Evolutionary conservation across 441 rosid genomes (phyloP).

Genomic region (Erysimum cheiri): DNA sequence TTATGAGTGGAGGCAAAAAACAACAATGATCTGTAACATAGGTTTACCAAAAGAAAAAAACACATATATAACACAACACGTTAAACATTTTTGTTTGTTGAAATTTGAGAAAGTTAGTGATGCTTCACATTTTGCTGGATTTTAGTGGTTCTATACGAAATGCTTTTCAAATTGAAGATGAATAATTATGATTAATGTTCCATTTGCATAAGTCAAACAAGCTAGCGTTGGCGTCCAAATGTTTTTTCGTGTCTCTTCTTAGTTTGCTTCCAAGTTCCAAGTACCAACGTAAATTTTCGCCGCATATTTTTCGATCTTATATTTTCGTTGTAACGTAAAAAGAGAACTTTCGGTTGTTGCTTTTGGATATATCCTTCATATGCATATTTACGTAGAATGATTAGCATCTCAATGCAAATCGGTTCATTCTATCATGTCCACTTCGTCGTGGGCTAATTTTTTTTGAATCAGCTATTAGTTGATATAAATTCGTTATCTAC

Average conservation of each 20-base stretch:
- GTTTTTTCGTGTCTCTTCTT: background rate
- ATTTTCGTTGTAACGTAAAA: slow-evolving; percentile 20
- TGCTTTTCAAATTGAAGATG: slow-evolving; percentile 2
- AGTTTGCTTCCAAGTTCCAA: background rate
- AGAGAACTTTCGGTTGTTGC: slow-evolving; percentile 2
- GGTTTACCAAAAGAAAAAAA: background rate
- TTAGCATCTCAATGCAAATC: background rate
- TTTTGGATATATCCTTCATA: slow-evolving; percentile 3
- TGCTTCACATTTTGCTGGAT: slow-evolving; percentile 25
- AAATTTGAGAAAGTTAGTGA: background rate
- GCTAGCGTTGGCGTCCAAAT: slow-evolving; percentile 30
- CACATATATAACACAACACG: background rate
- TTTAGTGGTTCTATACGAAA: slow-evolving; percentile 13
- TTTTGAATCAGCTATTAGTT: background rate
- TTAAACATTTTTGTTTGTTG: background rate
- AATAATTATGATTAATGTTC: background rate
- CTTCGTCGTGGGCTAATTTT: background rate
- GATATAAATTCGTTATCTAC: background rate
- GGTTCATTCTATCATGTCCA: background rate
- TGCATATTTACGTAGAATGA: slow-evolving; percentile 6
- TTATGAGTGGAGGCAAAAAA: background rate
- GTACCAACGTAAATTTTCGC: background rate
- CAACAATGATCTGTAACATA: background rate
- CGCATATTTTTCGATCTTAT: slow-evolving; percentile 11
- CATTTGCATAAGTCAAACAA: slow-evolving; percentile 24